Base-by-base conservation (phyloP, 2,329 filamentous ascomycete genomes). In the Pezicula rhizophila region DNA sequence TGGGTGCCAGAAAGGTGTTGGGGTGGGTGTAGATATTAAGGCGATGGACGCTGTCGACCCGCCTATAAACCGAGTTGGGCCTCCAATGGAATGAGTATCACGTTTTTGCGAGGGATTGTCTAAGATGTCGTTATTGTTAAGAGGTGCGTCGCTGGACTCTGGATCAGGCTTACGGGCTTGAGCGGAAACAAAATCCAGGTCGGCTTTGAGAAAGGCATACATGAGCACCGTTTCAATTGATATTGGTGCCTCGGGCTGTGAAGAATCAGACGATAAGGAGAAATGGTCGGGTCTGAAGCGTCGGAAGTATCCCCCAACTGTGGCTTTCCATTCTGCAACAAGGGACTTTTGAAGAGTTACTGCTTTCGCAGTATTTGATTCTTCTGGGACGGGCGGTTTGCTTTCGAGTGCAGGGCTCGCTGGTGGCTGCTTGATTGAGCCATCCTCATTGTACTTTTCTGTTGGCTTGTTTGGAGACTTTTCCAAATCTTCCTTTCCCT, bases 1-100 rank as follows among this genome's bases (percentile, higher is more conserved):
- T 0, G 93, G 93, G 61, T 97, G 89, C 93, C 93, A 99, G 68
- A 95, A 99, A 0, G 93, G 93, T 0, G 86, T 86, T 0, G 91
- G 85, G 0, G 89, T 95, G 0, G 92, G 90, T 0, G 93, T 97
- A 0, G 90, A 95, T 48, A 99, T 89, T 62, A 99, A 77, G 1
- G 85, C 91, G 15, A 96, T 74, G 15, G 89, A 95, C 38, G 89
- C 91, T 1, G 93, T 99, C 46, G 90, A 96, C 49, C 93, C 93
- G 52, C 93, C 93, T 63, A 91, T 88, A 74, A 97, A 97, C 51
- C 89, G 85, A 25, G 76, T 82, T 2, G 76, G 69, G 8, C 88
- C 88, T 25, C 89, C 89, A 53, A 95, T 92, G 26, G 68, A 73
- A 60, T 77, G 76, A 31, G 72, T 75, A 2, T 73, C 78, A 1